A percentile compares a stretch with the other conserved stretches of the same genome.
phyloP scores from a whole-genome alignment of 768 basidiomycete species.

The Lentinula raphanica region DNA sequence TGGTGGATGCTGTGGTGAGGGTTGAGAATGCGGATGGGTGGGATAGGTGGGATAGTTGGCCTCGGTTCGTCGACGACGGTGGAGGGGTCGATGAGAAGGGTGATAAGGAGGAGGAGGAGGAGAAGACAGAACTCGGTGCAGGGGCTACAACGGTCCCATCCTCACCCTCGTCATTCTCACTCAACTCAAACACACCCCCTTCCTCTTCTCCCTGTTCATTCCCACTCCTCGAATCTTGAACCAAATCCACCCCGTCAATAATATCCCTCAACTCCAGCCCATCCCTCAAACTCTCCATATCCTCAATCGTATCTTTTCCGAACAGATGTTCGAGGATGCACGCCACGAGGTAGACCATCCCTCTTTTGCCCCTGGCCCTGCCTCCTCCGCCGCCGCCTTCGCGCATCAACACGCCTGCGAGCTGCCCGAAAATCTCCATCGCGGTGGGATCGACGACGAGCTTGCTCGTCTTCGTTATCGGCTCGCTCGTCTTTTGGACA shows the following conservation, averaged over 20 bases:
- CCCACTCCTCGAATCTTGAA: not conserved
- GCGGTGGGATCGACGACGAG: conserved; percentile 58
- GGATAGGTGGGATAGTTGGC: no score
- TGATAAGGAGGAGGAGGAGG: conserved; percentile 12
- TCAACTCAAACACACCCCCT: conserved; percentile 1
- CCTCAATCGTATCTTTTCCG: conserved; percentile 71
- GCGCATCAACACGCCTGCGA: conserved; percentile 51
- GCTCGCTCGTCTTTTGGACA: conserved; percentile 75
- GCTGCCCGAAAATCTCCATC: conserved; percentile 63
- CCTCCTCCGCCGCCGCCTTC: conserved; percentile 47
- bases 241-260: conserved; percentile 54
- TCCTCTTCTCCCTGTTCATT: conserved; percentile 22
- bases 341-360: conserved; percentile 84
- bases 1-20: conserved; percentile 31
- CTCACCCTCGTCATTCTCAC: no score
- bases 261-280: conserved; percentile 54
- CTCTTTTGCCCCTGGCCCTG: no score
- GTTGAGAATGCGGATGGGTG: conserved; percentile 37
- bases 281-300: conserved; percentile 62
- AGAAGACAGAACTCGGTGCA: no score
- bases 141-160: no score
- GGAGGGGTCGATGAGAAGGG: no score
- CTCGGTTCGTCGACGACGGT: no score
- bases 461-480: conserved; percentile 63
- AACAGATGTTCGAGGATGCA: conserved; percentile 88